Evolutionary conservation across 495 filamentous ascomycete genomes (phyloP), one percentile per base, ranked within the genome.

Genomic region (Aspergillus bridgeri): DNA sequence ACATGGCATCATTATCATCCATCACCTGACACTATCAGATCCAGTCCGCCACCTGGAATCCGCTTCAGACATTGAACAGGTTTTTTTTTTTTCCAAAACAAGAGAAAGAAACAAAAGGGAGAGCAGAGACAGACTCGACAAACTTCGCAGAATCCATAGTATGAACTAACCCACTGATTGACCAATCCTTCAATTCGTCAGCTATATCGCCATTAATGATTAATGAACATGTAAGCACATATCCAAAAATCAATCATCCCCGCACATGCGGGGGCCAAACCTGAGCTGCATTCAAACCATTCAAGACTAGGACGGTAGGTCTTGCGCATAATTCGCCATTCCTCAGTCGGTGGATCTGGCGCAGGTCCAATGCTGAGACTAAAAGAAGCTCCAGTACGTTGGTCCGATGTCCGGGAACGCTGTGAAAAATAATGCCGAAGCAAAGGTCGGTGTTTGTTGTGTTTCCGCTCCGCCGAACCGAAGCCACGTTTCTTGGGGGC

Each of bases 381-480:
- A 38, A 15, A 38, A 38, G 33, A 38, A 38, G 13, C 11, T 38
- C 17, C 33, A 15, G 11, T 38, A 15, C 33, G 11, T 38, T 38
- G 33, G 33, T 38, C 33, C 33, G 13, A 8, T 2, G 13, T 33
- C 29, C 33, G 7, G 33, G 27, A 29, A 38, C 13, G 33, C 33
- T 11, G 33, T 38, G 33, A 13, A 38, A 15, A 15, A 38, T 4
- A 38, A 38, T 15, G 33, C 33, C 33, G 33, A 38, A 38, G 1
- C 11, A 38, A 4, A 15, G 17, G 17, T 4, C 3, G 33, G 5
- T 38, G 33, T 38, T 38, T 38, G 8, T 9, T 38, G 2, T 29
- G 5, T 48, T 60, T 66, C 64, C 64, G 61, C 58, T 66, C 64
- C 61, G 58, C 64, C 64, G 64, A 66, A 58, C 64, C 64, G 64